These are phyloP conservation scores for Mycena chlorophos DNA, from an alignment of 768 basidiomycete species.

Conservation along the genomic window DNA sequence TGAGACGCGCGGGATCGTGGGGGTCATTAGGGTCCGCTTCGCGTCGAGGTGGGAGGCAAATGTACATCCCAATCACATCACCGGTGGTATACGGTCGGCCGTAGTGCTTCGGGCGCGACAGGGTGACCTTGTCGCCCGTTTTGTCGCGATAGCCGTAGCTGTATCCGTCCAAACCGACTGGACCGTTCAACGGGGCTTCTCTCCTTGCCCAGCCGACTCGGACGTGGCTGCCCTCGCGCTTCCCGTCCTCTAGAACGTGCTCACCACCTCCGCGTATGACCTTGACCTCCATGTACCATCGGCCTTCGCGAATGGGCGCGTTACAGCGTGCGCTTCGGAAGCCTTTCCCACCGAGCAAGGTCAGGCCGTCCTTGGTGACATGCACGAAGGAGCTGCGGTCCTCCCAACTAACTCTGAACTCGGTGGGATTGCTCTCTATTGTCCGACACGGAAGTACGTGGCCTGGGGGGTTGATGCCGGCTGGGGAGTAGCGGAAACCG, in stretches of 20 bases:
- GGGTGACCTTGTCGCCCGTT: constrained; percentile 85
- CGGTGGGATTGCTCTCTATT: constrained; percentile 74
- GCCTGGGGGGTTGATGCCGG: constrained; percentile 66
- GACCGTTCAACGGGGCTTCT: constrained; percentile 91
- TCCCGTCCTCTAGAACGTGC: constrained; percentile 44
- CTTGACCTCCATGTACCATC: constrained; percentile 92
- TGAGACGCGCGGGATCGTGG: constrained; percentile 78
- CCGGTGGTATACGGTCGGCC: constrained; percentile 73
- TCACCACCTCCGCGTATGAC: constrained; percentile 76
- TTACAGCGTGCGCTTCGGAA: constrained; percentile 90
- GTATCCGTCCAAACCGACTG: constrained; percentile 92
- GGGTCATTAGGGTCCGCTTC: constrained; percentile 60
- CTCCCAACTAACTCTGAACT: constrained; percentile 83
- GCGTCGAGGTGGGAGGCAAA: constrained; percentile 75
- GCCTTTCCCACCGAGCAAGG: constrained; percentile 80
- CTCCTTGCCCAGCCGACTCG: constrained; percentile 89
- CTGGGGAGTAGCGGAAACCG: constrained; percentile 79
- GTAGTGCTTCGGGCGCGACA: constrained; percentile 80
- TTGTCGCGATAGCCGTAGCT: constrained; percentile 91
- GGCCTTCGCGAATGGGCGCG: constrained; percentile 83
- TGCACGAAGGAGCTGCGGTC: constrained; percentile 82
- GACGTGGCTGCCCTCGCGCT: constrained; percentile 75
- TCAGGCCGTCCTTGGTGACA: constrained; percentile 76
- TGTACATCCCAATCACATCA: constrained; percentile 92
- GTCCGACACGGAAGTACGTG: constrained; percentile 67